Evolutionary conservation across 2,329 filamentous ascomycete species (phyloP), one percentile per base, ranked within the genome.

Genomic region (Pseudogymnoascus sp.): DNA sequence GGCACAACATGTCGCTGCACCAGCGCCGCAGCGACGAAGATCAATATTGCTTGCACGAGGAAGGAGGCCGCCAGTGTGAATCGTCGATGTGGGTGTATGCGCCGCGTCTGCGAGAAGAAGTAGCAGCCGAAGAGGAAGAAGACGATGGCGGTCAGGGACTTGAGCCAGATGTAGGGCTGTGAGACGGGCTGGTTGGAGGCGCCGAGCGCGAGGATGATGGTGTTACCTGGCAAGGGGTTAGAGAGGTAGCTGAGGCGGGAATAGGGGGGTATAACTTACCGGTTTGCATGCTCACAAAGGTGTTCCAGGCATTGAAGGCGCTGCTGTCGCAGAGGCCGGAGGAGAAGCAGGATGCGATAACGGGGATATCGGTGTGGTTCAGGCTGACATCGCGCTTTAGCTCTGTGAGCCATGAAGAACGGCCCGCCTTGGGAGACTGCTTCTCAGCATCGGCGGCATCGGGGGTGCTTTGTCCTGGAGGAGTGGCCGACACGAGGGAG

Each of bases 201-300:
- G 61, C 82, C 82, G 20, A 86, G 79, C 15, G 80, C 82, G 38
- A 86, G 76, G 72, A 86, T 85, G 66, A 86, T 80, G 8, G 83
- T 86, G 71, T 86, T 86, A 38, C 83, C 82, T 75, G 73, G 36
- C 33, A 3, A 5, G 6, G 39, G 11, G 14, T 22, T 36, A 30
- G 12, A 12, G 6, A 12, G 14, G 15, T 57, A 18, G n/a, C 20
- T 61, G 35, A 43, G 25, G 28, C 33, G 43, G 14, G 57, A 3
- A 30, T 33, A 22, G 22, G 22, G 14, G 12, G 30, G 1, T 33
- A 12, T 33, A 33, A 9, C 67, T 58, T 68, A 78, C 77, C 78
- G 22, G 79, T 81, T 66, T 81, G 79, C 79, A 81, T 81, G 15
- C 74, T 75, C 33, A 80, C 77, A 62, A 81, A 81, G 59, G 76